phyloP scores from a whole-genome alignment of 179 eudicot genomes.

The Beta macrorhiza region DNA sequence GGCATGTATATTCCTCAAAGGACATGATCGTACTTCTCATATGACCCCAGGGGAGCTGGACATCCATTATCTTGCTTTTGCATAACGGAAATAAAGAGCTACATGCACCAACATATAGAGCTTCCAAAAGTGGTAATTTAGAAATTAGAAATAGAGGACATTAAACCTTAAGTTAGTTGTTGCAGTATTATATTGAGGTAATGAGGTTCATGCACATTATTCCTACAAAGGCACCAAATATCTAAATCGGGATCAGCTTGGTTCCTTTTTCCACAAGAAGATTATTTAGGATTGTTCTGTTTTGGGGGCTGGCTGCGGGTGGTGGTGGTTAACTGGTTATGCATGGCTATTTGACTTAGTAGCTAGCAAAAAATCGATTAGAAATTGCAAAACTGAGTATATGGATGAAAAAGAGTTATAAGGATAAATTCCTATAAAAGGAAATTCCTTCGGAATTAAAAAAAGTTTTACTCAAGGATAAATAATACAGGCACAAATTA shows the following conservation, averaged over 20 bases:
- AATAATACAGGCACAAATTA: too few species aligned
- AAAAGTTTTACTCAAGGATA: too few species aligned
- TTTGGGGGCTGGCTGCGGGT: too few species aligned
- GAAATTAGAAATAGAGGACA: not conserved
- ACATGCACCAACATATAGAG: not conserved
- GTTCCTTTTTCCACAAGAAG: not conserved
- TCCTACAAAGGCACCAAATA: not conserved
- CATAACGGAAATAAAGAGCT: not conserved
- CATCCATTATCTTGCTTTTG: too few species aligned
- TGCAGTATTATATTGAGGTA: not conserved
- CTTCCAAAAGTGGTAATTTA: not conserved
- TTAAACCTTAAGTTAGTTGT: not conserved
- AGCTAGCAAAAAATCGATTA: too few species aligned
- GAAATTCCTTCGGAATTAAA: too few species aligned
- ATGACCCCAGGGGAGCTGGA: not conserved
- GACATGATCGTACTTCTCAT: not conserved
- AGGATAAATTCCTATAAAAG: too few species aligned
- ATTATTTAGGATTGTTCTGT: too few species aligned
- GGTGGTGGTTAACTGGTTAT: too few species aligned
- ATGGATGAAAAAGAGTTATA: too few species aligned
- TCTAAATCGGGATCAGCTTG: not conserved
- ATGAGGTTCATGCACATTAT: constrained; percentile 1
- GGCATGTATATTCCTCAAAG: not conserved
- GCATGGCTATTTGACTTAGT: too few species aligned
- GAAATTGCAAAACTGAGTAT: too few species aligned